phyloP scores from a whole-genome alignment of 148 eudicot species.

The Chenopodium berlandieri region DNA sequence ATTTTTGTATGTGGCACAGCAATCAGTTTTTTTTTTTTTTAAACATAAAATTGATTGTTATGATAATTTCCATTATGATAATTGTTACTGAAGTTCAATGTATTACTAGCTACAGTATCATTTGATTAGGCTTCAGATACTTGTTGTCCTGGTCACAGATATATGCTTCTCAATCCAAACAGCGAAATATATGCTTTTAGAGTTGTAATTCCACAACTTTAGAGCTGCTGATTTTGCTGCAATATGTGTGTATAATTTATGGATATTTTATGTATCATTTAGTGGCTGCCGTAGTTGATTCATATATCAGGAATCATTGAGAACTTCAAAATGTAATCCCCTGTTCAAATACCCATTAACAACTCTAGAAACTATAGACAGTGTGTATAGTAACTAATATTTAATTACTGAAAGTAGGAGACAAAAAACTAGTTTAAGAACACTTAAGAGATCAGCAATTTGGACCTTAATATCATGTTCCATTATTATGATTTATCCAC shows the following conservation, averaged over 20 bases:
- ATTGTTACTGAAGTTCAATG: too few species aligned
- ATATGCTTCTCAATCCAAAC: too few species aligned
- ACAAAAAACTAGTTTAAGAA: background rate
- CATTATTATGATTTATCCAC: background rate
- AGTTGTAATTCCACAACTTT: background rate
- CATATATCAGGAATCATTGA: too few species aligned
- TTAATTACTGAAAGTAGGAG: background rate
- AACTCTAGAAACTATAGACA: background rate
- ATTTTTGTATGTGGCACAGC: too few species aligned
- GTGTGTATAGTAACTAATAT: background rate
- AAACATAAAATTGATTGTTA: too few species aligned
- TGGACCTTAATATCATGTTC: background rate
- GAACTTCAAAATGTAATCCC: background rate
- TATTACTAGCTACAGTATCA: too few species aligned
- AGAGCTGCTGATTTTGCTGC: background rate
- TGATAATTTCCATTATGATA: too few species aligned
- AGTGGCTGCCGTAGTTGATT: background rate
- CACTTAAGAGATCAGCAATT: background rate
- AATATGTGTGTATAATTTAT: too few species aligned
- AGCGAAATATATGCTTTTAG: too few species aligned
- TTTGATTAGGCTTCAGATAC: too few species aligned
- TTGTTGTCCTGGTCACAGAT: too few species aligned
- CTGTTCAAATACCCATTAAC: background rate
- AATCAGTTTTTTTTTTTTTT: too few species aligned
- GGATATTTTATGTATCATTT: background rate